Percentiles rank a stretch among this genome's conserved stretches.
Conservation (phyloP, 768 basidiomycete species). For the Nidula microcarpa region DNA sequence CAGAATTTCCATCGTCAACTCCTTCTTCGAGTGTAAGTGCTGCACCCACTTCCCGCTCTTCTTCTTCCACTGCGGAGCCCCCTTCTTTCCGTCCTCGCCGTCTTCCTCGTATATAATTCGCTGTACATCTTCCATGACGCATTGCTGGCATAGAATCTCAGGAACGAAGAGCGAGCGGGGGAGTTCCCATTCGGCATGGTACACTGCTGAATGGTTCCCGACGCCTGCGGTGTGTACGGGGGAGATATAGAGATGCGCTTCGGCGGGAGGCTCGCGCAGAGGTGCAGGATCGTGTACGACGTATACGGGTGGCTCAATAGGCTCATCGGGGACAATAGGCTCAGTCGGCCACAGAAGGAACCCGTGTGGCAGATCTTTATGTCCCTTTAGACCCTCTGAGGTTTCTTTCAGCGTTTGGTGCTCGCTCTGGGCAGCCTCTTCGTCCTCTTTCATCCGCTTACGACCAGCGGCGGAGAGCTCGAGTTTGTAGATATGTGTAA, state of each 20-base stretch:
- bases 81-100: conserved; percentile 15
- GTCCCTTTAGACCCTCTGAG: conserved; percentile 3
- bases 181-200: conserved; percentile 48
- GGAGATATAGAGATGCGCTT: conserved; percentile 49
- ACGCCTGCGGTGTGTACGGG: conserved; percentile 28
- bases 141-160: conserved; percentile 31
- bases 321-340: conserved; percentile 4
- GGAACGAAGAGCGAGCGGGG: conserved; percentile 36
- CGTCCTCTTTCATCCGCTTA: conserved; percentile 7
- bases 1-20: not conserved
- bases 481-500: conserved; percentile 26
- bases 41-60: conserved; percentile 3
- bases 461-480: conserved; percentile 2
- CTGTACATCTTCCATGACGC: conserved; percentile 26
- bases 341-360: conserved; percentile 6
- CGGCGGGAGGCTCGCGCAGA: conserved; percentile 16
- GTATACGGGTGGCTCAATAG: conserved; percentile 19
- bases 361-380: conserved; percentile 8
- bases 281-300: conserved; percentile 23
- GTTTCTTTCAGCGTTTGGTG: not conserved
- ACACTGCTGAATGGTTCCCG: conserved; percentile 53
- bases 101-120: conserved; percentile 19
- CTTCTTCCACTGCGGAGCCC: conserved; percentile 9
- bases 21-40: not conserved
- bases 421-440: not conserved